Base-by-base conservation (phyloP, 2,329 filamentous ascomycete genomes). In the Trichoderma pleuroti region DNA sequence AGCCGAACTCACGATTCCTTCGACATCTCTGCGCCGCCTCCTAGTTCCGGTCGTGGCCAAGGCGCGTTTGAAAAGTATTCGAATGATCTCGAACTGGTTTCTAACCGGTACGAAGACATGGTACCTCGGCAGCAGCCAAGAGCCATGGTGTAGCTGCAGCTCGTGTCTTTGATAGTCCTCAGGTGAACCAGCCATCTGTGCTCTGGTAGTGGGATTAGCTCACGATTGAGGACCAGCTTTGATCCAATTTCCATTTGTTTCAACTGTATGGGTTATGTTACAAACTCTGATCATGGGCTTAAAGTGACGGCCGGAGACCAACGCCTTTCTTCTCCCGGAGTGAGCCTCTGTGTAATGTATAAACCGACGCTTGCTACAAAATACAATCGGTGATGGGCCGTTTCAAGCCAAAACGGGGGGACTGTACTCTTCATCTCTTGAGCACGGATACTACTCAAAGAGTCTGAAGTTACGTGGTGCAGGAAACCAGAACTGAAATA, bases 91-190 rank as follows among this genome's bases (percentile, higher is more conserved):
- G 86, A 88, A 73, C 80, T 84, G 75, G 83, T 84, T 72, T 83
- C 85, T 4, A 82, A 84, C 71, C 82, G 86, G 54, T 89, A 89
- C 73, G 87, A 89, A 77, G 87, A 89, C 73, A 86, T 88, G 86
- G 75, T 86, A 26, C 86, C 86, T 32, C 80, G 86, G 57, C 81
- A 84, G 71, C 81, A 84, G 60, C 87, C 87, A 12, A 80, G 82
- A 76, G 81, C 78, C 18, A 80, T 83, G 78, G 80, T 84, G 11
- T 83, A 71, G 76, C 30, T 62, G 49, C 30, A 54, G 21, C 24
- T 56, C 18, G 12, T 68, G 60, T 24, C 61, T 34, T 30, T 64
- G 42, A 28, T 32, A 52, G 46, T 59, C 42, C 52, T 64, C 68
- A 57, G n/a, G 11, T n/a, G 49, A 32, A 34, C n/a, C 57, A 24